Conservation (phyloP, 441 rosid genomes). For the Arabidopsis hybrid region DNA sequence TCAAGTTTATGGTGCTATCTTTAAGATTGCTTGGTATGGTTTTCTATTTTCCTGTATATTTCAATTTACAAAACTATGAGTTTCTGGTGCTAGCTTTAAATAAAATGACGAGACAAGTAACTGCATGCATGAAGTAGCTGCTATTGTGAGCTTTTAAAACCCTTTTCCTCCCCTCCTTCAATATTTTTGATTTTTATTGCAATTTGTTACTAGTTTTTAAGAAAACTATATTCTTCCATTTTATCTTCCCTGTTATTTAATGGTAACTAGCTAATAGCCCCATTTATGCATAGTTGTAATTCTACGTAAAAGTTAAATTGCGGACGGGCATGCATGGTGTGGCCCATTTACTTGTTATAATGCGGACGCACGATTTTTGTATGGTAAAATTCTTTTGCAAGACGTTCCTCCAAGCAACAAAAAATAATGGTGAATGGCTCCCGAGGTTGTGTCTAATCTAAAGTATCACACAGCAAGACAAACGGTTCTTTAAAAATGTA, state of each 20-base stretch:
- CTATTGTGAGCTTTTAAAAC: constrained; percentile 53
- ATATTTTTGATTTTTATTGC: background rate
- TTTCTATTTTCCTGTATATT: constrained; percentile 30
- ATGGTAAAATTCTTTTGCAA: background rate
- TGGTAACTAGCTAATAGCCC: background rate
- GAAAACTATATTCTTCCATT: background rate
- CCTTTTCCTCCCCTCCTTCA: background rate
- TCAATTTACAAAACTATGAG: constrained; percentile 26
- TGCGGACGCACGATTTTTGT: background rate
- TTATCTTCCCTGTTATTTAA: too few species aligned
- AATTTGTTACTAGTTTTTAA: background rate
- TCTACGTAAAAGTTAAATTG: background rate
- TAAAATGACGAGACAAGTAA: constrained; percentile 24
- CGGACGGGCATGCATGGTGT: background rate
- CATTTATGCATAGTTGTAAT: background rate
- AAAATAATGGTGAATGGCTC: background rate
- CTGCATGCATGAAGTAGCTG: constrained; percentile 36
- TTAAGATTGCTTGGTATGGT: background rate
- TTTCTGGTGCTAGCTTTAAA: constrained; percentile 31
- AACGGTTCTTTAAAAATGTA: background rate
- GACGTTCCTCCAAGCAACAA: background rate
- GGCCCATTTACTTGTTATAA: background rate
- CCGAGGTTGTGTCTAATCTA: background rate
- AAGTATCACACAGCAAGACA: background rate
- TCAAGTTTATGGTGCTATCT: background rate